A percentile compares a stretch with the other conserved stretches of the same genome.
Evolutionary conservation across 345 rosid genomes (phyloP).

Genomic region (Populus nigra): DNA sequence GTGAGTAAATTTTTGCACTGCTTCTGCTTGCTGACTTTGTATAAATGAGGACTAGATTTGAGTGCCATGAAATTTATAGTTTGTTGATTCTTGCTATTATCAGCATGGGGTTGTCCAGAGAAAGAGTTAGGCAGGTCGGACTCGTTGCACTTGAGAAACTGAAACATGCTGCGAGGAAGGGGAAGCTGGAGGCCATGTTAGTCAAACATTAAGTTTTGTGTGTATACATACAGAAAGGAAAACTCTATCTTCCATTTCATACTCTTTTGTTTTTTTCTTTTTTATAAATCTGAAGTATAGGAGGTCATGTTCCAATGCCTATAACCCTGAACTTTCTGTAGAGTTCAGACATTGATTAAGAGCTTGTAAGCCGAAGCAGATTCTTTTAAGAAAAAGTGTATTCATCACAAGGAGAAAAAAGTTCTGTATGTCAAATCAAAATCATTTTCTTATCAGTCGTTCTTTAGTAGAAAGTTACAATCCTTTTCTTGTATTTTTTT

Average conservation of each 20-base stretch:
- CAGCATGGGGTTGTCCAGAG: conserved; percentile 95
- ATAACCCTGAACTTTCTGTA: background rate
- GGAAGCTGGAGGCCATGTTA: conserved; percentile 74
- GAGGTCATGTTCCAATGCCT: background rate
- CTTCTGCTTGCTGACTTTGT: background rate
- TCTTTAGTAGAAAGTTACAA: too few species aligned
- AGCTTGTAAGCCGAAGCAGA: background rate
- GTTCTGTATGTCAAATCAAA: background rate
- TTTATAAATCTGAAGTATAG: background rate
- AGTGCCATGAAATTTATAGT: background rate
- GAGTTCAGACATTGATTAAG: background rate
- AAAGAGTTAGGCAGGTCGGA: conserved; percentile 88
- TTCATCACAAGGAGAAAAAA: background rate
- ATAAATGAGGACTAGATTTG: background rate
- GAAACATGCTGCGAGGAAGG: conserved; percentile 82
- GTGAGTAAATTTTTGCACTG: conserved; percentile 35
- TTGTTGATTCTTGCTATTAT: background rate
- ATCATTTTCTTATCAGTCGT: too few species aligned
- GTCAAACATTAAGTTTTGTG: conserved; percentile 49
- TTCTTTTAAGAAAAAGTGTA: too few species aligned
- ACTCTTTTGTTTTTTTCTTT: background rate
- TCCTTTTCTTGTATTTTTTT: too few species aligned
- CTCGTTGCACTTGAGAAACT: conserved; percentile 91
- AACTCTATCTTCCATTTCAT: conserved; percentile 14
- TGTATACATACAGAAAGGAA: conserved; percentile 44